Conservation (phyloP, 768 basidiomycete species). For the Rhizopogon sp. region DNA sequence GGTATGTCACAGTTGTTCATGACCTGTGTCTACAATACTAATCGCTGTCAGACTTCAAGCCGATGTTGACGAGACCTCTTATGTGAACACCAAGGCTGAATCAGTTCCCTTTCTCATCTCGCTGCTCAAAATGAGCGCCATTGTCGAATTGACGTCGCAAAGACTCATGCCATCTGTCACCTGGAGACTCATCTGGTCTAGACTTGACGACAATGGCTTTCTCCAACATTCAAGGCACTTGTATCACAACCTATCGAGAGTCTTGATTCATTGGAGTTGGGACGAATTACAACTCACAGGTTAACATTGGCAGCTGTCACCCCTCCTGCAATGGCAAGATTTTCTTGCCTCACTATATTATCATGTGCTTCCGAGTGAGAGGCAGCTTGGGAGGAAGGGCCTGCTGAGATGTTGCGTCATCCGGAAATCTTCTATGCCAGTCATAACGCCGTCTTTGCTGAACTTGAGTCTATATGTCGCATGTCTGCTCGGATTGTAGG, state of each 20-base stretch:
- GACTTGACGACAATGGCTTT: background rate
- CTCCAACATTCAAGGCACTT: background rate
- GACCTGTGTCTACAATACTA: background rate
- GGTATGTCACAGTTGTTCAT: background rate
- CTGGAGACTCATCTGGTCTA: background rate
- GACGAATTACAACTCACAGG: too few species aligned
- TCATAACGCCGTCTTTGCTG: background rate
- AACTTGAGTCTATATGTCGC: background rate
- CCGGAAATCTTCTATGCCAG: background rate
- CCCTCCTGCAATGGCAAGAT: too few species aligned
- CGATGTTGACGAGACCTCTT: too few species aligned
- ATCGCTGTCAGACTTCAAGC: background rate
- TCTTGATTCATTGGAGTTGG: background rate
- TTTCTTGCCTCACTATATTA: too few species aligned
- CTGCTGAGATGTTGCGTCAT: background rate
- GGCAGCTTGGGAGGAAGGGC: background rate
- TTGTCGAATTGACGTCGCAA: background rate
- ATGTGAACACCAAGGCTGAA: background rate
- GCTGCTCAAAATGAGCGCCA: background rate
- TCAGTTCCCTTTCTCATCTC: background rate
- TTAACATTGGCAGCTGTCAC: too few species aligned
- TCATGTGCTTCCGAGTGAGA: background rate
- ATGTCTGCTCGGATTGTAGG: too few species aligned
- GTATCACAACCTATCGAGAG: background rate
- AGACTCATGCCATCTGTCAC: background rate